phyloP scores from a whole-genome alignment of 2,329 filamentous ascomycete species.

The Trichoderma sp. region DNA sequence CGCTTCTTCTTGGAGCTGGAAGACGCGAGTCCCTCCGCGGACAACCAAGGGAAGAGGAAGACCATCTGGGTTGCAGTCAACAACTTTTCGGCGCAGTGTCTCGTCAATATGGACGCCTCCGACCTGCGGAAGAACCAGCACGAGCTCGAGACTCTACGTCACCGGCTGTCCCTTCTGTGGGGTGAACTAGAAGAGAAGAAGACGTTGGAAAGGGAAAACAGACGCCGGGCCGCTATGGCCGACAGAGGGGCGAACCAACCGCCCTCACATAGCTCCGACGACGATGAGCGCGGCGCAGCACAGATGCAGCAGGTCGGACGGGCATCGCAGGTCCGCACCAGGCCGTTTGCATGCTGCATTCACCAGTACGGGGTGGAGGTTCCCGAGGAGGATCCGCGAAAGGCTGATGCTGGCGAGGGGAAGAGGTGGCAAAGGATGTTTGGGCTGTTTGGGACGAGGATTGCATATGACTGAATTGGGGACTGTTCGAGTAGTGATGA shows the following conservation, averaged over 20 bases:
- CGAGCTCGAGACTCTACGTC: conserved; percentile 58
- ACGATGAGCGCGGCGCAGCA: conserved; percentile 30
- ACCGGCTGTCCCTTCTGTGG: conserved; percentile 80
- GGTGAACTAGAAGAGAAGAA: conserved; percentile 79
- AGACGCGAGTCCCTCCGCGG: conserved; percentile 53
- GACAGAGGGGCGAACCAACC: conserved; percentile 37
- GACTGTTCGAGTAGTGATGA: background rate
- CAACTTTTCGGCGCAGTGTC: conserved; percentile 54
- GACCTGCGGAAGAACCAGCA: conserved; percentile 57
- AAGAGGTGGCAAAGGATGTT: conserved; percentile 65
- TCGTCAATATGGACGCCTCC: conserved; percentile 52
- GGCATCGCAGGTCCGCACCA: conserved; percentile 48
- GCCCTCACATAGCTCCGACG: conserved; percentile 46
- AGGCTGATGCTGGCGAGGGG: conserved; percentile 50
- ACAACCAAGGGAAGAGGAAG: conserved; percentile 43
- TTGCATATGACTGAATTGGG: conserved; percentile 39
- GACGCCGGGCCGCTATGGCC: conserved; percentile 30
- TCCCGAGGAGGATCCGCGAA: conserved; percentile 43
- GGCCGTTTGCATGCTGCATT: conserved; percentile 70
- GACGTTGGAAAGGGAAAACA: conserved; percentile 37
- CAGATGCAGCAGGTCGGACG: conserved; percentile 6
- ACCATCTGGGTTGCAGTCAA: conserved; percentile 70
- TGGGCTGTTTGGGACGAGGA: conserved; percentile 65
- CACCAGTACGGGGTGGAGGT: conserved; percentile 67
- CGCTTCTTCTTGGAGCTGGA: conserved; percentile 78